Evolutionary conservation across 495 filamentous ascomycete species (phyloP).

Genomic region (Hypomontagnella submonticulosa): DNA sequence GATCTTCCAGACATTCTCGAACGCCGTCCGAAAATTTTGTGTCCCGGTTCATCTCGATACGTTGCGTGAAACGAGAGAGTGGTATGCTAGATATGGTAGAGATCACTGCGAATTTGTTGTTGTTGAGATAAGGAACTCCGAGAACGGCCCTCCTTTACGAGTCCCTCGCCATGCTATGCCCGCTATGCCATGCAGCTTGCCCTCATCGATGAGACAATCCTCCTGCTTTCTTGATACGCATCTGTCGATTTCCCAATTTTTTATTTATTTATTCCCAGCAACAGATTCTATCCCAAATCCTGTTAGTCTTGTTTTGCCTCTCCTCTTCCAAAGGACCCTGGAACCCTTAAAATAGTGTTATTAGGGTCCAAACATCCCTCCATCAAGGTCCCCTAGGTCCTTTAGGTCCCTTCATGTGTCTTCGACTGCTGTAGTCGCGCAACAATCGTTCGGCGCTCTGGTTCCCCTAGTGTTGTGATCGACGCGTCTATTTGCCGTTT

Average conservation of each 20-base stretch:
- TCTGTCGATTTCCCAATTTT: conserved; percentile 3
- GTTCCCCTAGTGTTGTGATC: conserved; percentile 31
- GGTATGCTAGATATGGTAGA: conserved; percentile 31
- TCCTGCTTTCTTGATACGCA: conserved; percentile 24
- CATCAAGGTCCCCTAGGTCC: conserved; percentile 5
- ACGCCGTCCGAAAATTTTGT: conserved; percentile 15
- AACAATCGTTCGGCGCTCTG: conserved; percentile 19
- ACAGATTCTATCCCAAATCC: conserved; percentile 6
- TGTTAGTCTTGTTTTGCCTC: conserved; percentile 11
- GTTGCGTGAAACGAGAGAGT: conserved; percentile 19
- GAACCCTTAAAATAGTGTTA: background rate
- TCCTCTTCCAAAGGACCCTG: conserved; percentile 8
- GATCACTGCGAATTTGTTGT: conserved; percentile 20
- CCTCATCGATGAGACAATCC: conserved; percentile 33
- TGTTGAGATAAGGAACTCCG: conserved; percentile 43
- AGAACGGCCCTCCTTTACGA: conserved; percentile 45
- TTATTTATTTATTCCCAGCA: conserved; percentile 9
- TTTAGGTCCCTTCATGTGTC: conserved; percentile 4
- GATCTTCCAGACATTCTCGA: conserved; percentile 14
- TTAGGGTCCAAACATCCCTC: conserved; percentile 1
- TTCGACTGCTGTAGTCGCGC: conserved; percentile 19
- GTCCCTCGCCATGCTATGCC: too few species aligned
- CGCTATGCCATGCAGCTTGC: conserved; percentile 32
- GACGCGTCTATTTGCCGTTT: conserved; percentile 21
- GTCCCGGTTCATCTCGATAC: conserved; percentile 12